A percentile compares a stretch with the other conserved stretches of the same genome.
Evolutionary conservation across 441 rosid species (phyloP).

Genomic region (Gossypium aridum): DNA sequence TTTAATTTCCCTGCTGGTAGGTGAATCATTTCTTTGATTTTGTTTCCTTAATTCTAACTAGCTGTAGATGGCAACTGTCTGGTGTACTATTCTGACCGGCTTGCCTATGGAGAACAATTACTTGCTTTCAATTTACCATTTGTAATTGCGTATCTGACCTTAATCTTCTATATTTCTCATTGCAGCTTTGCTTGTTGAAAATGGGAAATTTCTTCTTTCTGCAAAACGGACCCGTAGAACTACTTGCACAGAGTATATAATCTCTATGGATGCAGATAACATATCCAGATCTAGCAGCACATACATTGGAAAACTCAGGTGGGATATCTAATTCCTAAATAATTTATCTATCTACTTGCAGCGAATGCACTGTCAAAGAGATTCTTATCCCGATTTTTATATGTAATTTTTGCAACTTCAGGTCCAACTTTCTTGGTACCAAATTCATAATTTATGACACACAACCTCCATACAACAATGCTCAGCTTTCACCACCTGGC

Average conservation of each 20-base stretch:
- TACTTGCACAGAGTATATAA: slow-evolving; percentile 85
- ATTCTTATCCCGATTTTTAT: not conserved
- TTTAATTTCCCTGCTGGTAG: not conserved
- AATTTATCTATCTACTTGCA: not conserved
- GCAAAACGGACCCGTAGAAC: slow-evolving; percentile 90
- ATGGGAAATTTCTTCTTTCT: slow-evolving; percentile 92
- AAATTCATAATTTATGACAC: slow-evolving; percentile 83
- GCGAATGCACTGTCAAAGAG: not conserved
- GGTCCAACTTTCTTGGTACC: slow-evolving; percentile 94
- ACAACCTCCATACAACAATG: slow-evolving; percentile 73
- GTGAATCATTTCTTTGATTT: not conserved
- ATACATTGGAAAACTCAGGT: slow-evolving; percentile 91
- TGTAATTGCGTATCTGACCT: not conserved
- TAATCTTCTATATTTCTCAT: not conserved
- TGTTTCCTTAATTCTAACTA: not conserved
- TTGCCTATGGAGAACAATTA: not conserved
- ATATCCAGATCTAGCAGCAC: slow-evolving; percentile 86
- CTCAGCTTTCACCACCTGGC: slow-evolving; percentile 72
- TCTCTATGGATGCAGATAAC: slow-evolving; percentile 26
- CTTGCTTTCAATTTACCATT: not conserved
- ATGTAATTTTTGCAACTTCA: slow-evolving; percentile 21
- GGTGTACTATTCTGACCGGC: not conserved
- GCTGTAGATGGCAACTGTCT: not conserved
- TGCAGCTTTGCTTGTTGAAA: slow-evolving; percentile 85
- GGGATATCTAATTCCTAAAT: not conserved